A percentile compares a stretch with the other conserved stretches of the same genome.
These are phyloP conservation scores for Saturnispora kantuleensis DNA, from an alignment of 805 yeast species.

Conservation along the genomic window DNA sequence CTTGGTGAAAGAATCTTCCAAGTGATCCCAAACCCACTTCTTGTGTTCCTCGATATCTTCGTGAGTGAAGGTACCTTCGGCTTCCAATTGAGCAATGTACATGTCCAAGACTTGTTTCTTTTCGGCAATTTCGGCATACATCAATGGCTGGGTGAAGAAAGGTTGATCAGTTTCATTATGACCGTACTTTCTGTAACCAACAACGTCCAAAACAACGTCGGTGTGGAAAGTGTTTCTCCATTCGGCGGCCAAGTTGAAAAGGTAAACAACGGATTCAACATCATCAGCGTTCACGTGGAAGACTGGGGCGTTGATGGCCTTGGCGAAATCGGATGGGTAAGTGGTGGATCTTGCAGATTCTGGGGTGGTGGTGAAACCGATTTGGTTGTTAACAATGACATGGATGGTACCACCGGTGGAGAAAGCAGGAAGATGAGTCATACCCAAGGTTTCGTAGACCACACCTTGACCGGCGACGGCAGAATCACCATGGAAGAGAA, in stretches of 20 bases:
- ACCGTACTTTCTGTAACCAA: slow-evolving; percentile 97
- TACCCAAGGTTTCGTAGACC: slow-evolving; percentile 96
- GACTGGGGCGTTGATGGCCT: slow-evolving; percentile 93
- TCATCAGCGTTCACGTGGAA: slow-evolving; percentile 99
- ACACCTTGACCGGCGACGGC: slow-evolving; percentile 99
- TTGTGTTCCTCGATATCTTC: slow-evolving; percentile 93
- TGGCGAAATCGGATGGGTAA: slow-evolving; percentile 96
- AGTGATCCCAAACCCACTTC: slow-evolving; percentile 93
- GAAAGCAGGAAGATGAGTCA: slow-evolving; percentile 85
- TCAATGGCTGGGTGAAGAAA: slow-evolving; percentile 93
- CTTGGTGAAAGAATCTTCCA: slow-evolving; percentile 83
- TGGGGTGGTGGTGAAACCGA: slow-evolving; percentile 99
- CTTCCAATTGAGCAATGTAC: slow-evolving; percentile 68
- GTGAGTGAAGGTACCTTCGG: slow-evolving; percentile 81
- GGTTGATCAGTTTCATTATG: slow-evolving; percentile 99
- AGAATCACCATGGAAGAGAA: slow-evolving; percentile 96
- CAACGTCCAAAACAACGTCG: slow-evolving; percentile 92
- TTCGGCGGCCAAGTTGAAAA: slow-evolving; percentile 95
- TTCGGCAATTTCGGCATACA: slow-evolving; percentile 86
- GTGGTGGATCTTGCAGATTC: slow-evolving; percentile 95
- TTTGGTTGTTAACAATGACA: slow-evolving; percentile 93
- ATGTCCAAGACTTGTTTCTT: slow-evolving; percentile 83
- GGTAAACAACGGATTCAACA: slow-evolving; percentile 83
- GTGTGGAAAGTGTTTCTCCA: slow-evolving; percentile 96
- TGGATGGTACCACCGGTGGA: slow-evolving; percentile 98